A percentile compares a stretch with the other conserved stretches of the same genome.
Conservation (phyloP, 1,284 basidiomycete species). For the Austropuccinia psidii region DNA sequence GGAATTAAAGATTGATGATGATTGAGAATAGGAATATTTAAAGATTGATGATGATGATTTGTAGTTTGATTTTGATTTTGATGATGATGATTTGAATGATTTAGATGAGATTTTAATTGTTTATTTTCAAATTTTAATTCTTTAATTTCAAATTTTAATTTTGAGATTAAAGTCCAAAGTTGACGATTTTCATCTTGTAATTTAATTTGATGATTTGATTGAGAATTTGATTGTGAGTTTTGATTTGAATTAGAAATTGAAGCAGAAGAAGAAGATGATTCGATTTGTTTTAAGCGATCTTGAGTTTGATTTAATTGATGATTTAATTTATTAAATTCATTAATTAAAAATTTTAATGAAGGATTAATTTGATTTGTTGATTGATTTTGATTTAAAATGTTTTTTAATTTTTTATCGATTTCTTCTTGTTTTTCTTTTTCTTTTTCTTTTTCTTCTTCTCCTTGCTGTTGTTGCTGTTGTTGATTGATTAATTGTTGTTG, state of each 20-base stretch:
- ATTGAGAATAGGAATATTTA: background rate
- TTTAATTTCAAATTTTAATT: conserved; percentile 24
- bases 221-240: background rate
- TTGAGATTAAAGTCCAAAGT: conserved; percentile 26
- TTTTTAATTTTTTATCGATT: no score
- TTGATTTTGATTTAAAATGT: no score
- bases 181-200: conserved; percentile 26
- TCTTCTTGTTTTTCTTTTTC: no score
- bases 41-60: no score
- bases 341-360: no score
- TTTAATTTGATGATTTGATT: background rate
- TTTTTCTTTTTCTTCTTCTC: no score
- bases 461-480: no score
- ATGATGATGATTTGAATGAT: background rate
- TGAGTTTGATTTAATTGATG: background rate
- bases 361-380: no score
- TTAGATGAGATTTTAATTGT: conserved; percentile 5
- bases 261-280: background rate
- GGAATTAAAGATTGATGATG: background rate
- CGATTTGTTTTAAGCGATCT: no score
- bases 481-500: background rate
- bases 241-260: background rate
- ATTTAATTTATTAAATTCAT: no score
- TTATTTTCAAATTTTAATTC: conserved; percentile 19
- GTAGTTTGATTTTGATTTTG: background rate